These are phyloP conservation scores for Salvia splendens DNA, from an alignment of 257 asterid genomes.

Conservation along the genomic window DNA sequence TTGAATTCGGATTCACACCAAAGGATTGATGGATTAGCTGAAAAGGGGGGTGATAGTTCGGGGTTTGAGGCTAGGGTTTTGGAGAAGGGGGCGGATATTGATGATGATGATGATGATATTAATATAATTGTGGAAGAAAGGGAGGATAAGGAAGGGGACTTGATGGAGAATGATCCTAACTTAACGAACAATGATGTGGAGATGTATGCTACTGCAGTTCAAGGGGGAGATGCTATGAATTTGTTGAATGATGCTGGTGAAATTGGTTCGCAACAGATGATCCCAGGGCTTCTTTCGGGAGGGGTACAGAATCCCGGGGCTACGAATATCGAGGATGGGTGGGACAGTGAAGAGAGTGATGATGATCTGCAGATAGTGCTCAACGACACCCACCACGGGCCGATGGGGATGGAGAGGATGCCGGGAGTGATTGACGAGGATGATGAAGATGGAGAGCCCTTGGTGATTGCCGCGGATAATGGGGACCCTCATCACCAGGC, in stretches of 20 bases:
- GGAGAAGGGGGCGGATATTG: slow-evolving; percentile 52
- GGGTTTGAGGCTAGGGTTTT: slow-evolving; percentile 53
- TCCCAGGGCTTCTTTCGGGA: slow-evolving; percentile 62
- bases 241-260: slow-evolving; percentile 14
- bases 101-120: slow-evolving; percentile 58
- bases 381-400: slow-evolving; percentile 35
- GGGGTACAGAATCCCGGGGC: slow-evolving; percentile 30
- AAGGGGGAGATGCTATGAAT: not conserved
- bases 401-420: slow-evolving; percentile 46
- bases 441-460: slow-evolving; percentile 46
- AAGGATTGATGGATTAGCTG: slow-evolving; percentile 26
- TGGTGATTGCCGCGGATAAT: slow-evolving; percentile 72
- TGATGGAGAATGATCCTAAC: slow-evolving; percentile 46
- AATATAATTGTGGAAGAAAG: slow-evolving; percentile 61
- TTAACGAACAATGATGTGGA: not conserved
- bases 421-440: slow-evolving; percentile 41
- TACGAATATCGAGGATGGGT: slow-evolving; percentile 38
- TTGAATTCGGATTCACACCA: too few species aligned
- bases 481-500: slow-evolving; percentile 61
- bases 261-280: slow-evolving; percentile 34
- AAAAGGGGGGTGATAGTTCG: slow-evolving; percentile 30
- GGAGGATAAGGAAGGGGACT: slow-evolving; percentile 52
- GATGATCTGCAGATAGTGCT: slow-evolving; percentile 30
- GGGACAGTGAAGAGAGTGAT: slow-evolving; percentile 29
- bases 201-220: too few species aligned